Percentiles rank a stretch among this genome's conserved stretches.
These are phyloP conservation scores for Saitozyma podzolica DNA, from an alignment of 768 basidiomycete genomes.

Conservation along the genomic window DNA sequence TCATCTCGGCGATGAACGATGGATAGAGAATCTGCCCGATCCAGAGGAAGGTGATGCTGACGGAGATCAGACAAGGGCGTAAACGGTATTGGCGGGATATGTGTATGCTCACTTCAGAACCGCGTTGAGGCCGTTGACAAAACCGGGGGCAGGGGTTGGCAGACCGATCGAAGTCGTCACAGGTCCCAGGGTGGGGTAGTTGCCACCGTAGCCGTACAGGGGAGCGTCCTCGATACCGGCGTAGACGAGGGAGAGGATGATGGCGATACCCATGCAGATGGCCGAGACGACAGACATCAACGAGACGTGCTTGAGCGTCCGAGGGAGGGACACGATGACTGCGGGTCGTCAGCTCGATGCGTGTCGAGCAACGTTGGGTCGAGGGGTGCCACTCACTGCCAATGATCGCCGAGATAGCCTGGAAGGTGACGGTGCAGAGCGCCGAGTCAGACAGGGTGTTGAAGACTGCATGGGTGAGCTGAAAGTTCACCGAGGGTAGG, in stretches of 20 bases:
- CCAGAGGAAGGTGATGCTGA: conserved; percentile 46
- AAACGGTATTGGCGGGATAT: neutral
- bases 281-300: conserved; percentile 44
- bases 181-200: conserved; percentile 40
- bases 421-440: conserved; percentile 42
- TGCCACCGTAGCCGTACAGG: conserved; percentile 45
- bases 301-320: conserved; percentile 46
- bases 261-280: conserved; percentile 43
- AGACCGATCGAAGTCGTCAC: conserved; percentile 38
- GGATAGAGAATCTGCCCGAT: conserved; percentile 47
- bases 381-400: conserved; percentile 29
- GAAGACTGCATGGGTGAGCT: conserved; percentile 29
- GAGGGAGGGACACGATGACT: conserved; percentile 44
- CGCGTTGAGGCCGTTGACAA: conserved; percentile 41
- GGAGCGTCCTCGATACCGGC: conserved; percentile 41
- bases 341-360: neutral
- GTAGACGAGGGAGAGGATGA: conserved; percentile 44
- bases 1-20: conserved; percentile 54
- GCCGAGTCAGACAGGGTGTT: conserved; percentile 43
- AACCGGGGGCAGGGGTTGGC: conserved; percentile 27
- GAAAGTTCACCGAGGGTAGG: neutral
- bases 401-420: conserved; percentile 42
- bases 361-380: neutral
- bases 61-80: neutral
- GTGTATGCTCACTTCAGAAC: conserved; percentile 37